Percentiles rank a stretch among this genome's conserved stretches.
These are phyloP conservation scores for Crithidia acanthocephali DNA, from an alignment of 208 protist species.

Conservation along the genomic window DNA sequence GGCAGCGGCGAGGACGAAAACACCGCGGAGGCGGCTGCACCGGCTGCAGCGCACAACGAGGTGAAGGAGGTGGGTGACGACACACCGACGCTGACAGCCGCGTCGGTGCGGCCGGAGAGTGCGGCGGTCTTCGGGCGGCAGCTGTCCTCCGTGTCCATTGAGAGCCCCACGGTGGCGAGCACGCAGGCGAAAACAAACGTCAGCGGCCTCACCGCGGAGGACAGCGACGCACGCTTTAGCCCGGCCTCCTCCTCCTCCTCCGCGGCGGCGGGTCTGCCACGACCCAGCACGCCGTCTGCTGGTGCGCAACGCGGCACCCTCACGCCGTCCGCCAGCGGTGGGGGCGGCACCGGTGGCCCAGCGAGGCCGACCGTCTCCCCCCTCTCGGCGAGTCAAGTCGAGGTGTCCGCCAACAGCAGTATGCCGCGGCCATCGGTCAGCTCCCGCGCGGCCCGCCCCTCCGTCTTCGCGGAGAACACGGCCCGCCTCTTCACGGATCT, in stretches of 20 bases:
- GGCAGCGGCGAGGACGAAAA: not conserved
- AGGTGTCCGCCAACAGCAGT: constrained; percentile 11
- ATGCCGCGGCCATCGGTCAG: constrained; percentile 16
- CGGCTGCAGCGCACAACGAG: not conserved
- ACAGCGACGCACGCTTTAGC: not conserved
- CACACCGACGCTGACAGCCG: not conserved
- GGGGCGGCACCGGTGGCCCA: not conserved
- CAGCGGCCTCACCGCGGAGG: not conserved
- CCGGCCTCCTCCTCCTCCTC: not conserved
- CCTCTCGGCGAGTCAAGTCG: constrained; percentile 1
- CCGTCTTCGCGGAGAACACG: constrained; percentile 38
- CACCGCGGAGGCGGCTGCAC: not conserved
- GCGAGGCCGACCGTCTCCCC: not conserved
- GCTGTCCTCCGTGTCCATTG: not conserved
- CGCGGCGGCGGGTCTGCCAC: not conserved
- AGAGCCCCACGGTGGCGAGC: constrained; percentile 1
- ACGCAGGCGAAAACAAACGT: not conserved
- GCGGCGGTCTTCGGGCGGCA: not conserved
- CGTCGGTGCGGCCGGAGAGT: not conserved
- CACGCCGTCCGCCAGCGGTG: constrained; percentile 9
- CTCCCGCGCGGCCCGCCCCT: constrained; percentile 27
- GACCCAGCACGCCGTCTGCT: not conserved
- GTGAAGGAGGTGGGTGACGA: not conserved
- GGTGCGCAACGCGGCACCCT: constrained; percentile 12
- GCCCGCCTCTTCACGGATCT: constrained; percentile 52